Conservation (phyloP, 2,329 filamentous ascomycete species). For the Orbilia blumenaviensis region DNA sequence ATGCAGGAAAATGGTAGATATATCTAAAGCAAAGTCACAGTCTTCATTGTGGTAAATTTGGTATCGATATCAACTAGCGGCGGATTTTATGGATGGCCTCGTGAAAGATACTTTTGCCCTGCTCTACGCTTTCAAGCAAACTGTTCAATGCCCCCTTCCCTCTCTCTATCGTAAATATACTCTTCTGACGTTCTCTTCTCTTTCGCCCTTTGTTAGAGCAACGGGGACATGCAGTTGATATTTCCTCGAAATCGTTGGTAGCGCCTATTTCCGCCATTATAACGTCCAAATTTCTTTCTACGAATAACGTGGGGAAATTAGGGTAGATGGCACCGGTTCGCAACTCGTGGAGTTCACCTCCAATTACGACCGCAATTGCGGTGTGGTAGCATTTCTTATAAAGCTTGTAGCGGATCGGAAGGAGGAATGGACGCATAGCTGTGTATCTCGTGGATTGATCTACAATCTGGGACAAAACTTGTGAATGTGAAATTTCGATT, state of each 20-base stretch:
- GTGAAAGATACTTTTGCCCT: no score
- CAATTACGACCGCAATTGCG: background rate
- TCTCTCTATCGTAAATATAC: background rate
- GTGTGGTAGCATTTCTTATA: constrained; percentile 11
- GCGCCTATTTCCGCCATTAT: constrained; percentile 6
- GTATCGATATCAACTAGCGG: no score
- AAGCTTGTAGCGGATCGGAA: constrained; percentile 22
- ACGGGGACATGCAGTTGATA: background rate
- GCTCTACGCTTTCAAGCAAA: background rate
- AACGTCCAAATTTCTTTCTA: background rate
- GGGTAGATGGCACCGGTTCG: background rate
- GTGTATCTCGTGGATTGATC: no score
- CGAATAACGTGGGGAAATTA: background rate
- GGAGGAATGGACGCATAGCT: background rate
- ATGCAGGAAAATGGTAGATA: no score
- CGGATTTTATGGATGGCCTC: no score
- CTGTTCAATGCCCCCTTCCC: background rate
- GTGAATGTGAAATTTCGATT: no score
- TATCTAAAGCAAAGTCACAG: no score
- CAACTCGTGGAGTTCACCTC: background rate
- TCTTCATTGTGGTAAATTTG: no score
- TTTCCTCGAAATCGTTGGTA: background rate
- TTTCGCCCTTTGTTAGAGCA: background rate
- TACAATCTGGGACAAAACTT: no score
- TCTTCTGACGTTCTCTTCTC: background rate